Conservation (phyloP, 495 filamentous ascomycete species). For the Aspergillus taichungensis region DNA sequence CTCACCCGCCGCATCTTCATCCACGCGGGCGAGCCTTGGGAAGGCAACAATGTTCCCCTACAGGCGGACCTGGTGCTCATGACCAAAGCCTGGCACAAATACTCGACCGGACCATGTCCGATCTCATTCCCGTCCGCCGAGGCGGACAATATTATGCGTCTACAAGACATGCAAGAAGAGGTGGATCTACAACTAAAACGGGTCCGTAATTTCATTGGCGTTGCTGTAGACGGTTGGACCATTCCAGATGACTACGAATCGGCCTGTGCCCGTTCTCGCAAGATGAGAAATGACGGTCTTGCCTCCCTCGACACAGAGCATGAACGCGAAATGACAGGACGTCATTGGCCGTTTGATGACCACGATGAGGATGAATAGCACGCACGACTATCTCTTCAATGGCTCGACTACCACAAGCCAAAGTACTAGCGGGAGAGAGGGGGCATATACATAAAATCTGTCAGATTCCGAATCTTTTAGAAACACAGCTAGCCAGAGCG, state of each 20-base stretch:
- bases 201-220: constrained; percentile 6
- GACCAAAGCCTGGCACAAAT: constrained; percentile 6
- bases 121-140: constrained; percentile 8
- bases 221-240: constrained; percentile 15
- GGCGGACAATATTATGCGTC: constrained; percentile 7
- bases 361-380: constrained; percentile 14
- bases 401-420: neutral
- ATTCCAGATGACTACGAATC: constrained; percentile 9
- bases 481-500: no score
- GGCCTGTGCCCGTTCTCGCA: constrained; percentile 6
- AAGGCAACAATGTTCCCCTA: constrained; percentile 15
- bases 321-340: constrained; percentile 6
- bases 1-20: constrained; percentile 1
- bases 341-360: constrained; percentile 16
- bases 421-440: neutral
- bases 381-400: neutral
- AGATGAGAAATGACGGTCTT: constrained; percentile 8
- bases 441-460: no score
- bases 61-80: constrained; percentile 11
- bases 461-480: no score
- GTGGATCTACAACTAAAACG: constrained; percentile 10
- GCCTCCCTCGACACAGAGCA: constrained; percentile 10
- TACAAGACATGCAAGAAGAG: constrained; percentile 10
- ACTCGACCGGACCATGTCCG: constrained; percentile 10
- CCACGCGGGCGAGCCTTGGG: constrained; percentile 14